Evolutionary conservation across 2,329 filamentous ascomycete genomes (phyloP), one percentile per base, ranked within the genome.

Genomic region (Neurospora sp.): DNA sequence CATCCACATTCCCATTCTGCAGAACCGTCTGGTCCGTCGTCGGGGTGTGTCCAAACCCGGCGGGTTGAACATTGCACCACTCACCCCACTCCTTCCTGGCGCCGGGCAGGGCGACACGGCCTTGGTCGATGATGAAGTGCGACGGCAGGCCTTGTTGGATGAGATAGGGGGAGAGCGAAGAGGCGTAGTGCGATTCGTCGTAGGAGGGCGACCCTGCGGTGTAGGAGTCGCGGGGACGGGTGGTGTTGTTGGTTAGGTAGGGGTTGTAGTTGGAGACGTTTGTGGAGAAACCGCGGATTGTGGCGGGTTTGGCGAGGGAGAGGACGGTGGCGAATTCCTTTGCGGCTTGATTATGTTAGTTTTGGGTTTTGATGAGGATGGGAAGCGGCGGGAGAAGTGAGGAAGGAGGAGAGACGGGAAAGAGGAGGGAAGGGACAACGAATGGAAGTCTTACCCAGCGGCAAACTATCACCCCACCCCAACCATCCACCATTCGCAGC

Each of bases 221-320:
- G 76, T 79, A 82, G 76, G 80, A 79, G 70, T 80, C 80, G 43
- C 79, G 80, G 0, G 77, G 74, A n/a, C n/a, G 43, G 66, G 72
- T 75, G 40, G 80, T 79, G 73, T 79, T 75, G 52, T 11, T 6
- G n/a, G 19, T 23, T 11, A 62, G 13, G 77, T 80, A 83, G 4
- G 79, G 78, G 74, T 81, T 81, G 77, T 77, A 81, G 79, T 83
- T 83, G 69, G 81, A 82, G 62, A 83, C 80, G 74, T 84, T 82
- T 74, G 81, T 84, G 2, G 80, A 76, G 72, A 82, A 81, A 23
- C 82, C 82, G 23, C 82, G 79, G 75, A 81, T 77, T 33, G 28
- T 33, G 4, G 28, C 28, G 28, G 28, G 28, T 33, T 33, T 33
- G 28, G 82, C 80, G 28, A 79, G 73, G 11, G 74, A 73, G 42